phyloP scores from a whole-genome alignment of 768 basidiomycete species.

The Agaricus blazei region DNA sequence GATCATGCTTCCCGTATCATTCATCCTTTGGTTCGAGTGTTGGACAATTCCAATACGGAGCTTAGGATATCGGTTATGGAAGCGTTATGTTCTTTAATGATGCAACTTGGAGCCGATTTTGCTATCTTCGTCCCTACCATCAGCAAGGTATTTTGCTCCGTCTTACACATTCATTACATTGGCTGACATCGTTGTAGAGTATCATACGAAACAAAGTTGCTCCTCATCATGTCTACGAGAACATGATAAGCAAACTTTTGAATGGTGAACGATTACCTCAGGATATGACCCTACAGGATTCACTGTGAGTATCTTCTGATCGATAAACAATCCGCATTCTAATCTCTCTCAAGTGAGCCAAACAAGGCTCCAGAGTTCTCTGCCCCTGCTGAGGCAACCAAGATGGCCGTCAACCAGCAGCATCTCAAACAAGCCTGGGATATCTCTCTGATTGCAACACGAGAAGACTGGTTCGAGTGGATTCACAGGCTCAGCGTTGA shows the following conservation, averaged over 20 bases:
- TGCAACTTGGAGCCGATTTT: constrained; percentile 94
- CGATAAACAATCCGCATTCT: constrained; percentile 1
- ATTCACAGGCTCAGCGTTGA: constrained; percentile 89
- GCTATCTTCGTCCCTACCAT: constrained; percentile 98
- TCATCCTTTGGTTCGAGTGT: constrained; percentile 87
- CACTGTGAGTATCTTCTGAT: constrained; percentile 42
- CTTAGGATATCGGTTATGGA: constrained; percentile 86
- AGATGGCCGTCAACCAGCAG: constrained; percentile 93
- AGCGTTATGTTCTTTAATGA: constrained; percentile 84
- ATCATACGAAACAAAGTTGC: constrained; percentile 70
- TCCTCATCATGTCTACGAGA: constrained; percentile 77
- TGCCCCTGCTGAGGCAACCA: constrained; percentile 81
- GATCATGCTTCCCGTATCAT: constrained; percentile 97
- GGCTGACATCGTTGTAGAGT: constrained; percentile 41
- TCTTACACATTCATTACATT: background rate
- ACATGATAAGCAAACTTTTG: constrained; percentile 80
- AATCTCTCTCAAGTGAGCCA: constrained; percentile 47
- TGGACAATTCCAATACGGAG: constrained; percentile 72
- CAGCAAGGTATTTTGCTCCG: constrained; percentile 61
- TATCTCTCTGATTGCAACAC: constrained; percentile 64
- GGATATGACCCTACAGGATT: constrained; percentile 69
- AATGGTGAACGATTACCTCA: constrained; percentile 90
- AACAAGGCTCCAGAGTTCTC: constrained; percentile 66
- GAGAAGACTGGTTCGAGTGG: constrained; percentile 95
- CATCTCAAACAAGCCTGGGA: constrained; percentile 98